Evolutionary conservation across 331 rosid genomes (phyloP), one percentile per base, ranked within the genome.

Genomic region (Telfairia occidentalis): DNA sequence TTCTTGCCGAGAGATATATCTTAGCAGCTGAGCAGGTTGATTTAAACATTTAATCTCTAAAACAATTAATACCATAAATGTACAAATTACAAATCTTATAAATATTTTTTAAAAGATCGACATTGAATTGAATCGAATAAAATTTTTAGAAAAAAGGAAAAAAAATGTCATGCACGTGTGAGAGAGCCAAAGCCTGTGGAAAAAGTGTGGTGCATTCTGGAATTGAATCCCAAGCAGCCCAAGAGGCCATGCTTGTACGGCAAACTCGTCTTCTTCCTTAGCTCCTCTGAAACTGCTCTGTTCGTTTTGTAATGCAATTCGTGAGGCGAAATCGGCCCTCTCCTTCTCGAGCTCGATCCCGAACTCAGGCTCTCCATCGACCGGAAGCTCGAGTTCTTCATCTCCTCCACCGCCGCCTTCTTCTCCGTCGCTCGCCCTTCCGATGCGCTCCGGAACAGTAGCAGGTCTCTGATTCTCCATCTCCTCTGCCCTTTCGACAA

Each of bases 401-500:
- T 9, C 35, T 76, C 70, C 64, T 52, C 38, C 40, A 19, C 78
- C 1, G 54, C 7, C 26, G 24, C 30, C 73, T 80, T 91, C 72
- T 84, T 90, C 2, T 87, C 86, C 12, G 89, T 67, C 3, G 96
- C 92, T 12, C 98, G 60, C 11, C 99, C 99, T 65, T 95, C 97
- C 2, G 99, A 95, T 1, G 97, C 97, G 53, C 97, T 91, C 34
- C 97, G 83, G 63, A 95, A 95, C 16, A 95, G 75, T n/a, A 91
- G 77, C 13, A 95, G 69, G 58, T 95, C 97, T 58, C 74, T 85
- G 24, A 95, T 58, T 65, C 83, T 88, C 99, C 97, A 95, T 63
- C 74, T 69, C 21, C 24, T 76, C 84, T 74, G 77, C 69, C 85
- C 90, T 83, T 82, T 88, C 0, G 96, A 79, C 76, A 91, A 88